Percentiles rank a stretch among this genome's conserved stretches.
These are phyloP conservation scores for Pseudotulostoma volvatum DNA, from an alignment of 495 filamentous ascomycete species.

Conservation along the genomic window DNA sequence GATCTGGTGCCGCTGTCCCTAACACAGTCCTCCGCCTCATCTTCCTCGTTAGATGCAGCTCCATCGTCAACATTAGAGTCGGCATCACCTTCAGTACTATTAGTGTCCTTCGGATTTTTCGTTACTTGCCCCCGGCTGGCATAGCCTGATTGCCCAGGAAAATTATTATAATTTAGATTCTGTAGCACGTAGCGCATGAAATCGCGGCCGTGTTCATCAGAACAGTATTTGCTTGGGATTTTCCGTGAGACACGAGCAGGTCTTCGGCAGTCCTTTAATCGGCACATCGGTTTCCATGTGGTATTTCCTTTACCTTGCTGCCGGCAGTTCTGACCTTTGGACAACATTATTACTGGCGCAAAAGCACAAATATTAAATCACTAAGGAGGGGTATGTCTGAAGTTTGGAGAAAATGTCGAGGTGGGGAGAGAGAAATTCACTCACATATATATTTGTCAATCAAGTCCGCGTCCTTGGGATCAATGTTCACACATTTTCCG, in stretches of 20 bases:
- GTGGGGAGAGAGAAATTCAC: conserved; percentile 5
- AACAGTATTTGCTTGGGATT: conserved; percentile 50
- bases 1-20: background rate
- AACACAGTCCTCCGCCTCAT: conserved; percentile 8
- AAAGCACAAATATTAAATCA: too few relatives aligned
- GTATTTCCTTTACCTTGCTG: conserved; percentile 36
- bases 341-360: too few relatives aligned
- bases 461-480: conserved; percentile 41
- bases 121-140: background rate
- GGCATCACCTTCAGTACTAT: conserved; percentile 7
- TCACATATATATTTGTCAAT: conserved; percentile 56
- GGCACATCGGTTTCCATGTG: conserved; percentile 56
- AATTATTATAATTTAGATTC: conserved; percentile 12
- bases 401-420: conserved; percentile 3
- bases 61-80: conserved; percentile 10
- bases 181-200: conserved; percentile 34
- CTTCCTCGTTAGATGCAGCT: conserved; percentile 10
- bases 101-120: conserved; percentile 3
- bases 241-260: conserved; percentile 37
- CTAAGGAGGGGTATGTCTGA: background rate
- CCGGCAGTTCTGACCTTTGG: conserved; percentile 44
- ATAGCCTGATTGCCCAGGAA: background rate
- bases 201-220: conserved; percentile 43
- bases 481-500: conserved; percentile 48
- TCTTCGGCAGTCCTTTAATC: conserved; percentile 40